These are phyloP conservation scores for Rhizomucor pusillus DNA, from an alignment of 371 early-diverging fungal genomes.

Conservation along the genomic window DNA sequence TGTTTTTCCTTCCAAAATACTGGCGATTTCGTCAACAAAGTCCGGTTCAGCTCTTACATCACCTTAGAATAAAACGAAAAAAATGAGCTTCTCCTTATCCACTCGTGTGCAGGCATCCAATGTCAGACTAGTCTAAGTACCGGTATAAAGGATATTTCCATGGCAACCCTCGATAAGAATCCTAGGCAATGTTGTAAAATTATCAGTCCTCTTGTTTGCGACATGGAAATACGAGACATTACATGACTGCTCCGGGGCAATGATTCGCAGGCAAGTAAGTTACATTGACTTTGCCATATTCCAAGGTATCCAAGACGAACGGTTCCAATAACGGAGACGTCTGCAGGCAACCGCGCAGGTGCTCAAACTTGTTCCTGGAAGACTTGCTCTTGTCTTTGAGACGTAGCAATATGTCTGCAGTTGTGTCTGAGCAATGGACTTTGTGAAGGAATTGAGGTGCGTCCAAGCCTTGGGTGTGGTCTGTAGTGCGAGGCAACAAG, in stretches of 20 bases:
- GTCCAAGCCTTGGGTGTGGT: slow-evolving; percentile 33
- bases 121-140: slow-evolving; percentile 6
- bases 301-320: slow-evolving; percentile 17
- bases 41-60: slow-evolving; percentile 36
- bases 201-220: neutral
- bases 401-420: slow-evolving; percentile 29
- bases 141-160: slow-evolving; percentile 41
- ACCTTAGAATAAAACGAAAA: too few species aligned
- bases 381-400: slow-evolving; percentile 12
- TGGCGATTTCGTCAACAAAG: slow-evolving; percentile 18
- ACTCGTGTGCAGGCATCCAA: too few species aligned
- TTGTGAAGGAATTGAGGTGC: slow-evolving; percentile 16
- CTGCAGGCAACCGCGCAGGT: slow-evolving; percentile 21
- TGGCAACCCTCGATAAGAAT: slow-evolving; percentile 36
- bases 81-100: too few species aligned
- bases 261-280: slow-evolving; percentile 41
- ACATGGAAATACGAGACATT: slow-evolving; percentile 1
- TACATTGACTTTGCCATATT: slow-evolving; percentile 21
- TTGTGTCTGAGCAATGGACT: slow-evolving; percentile 35
- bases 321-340: slow-evolving; percentile 13
- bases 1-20: slow-evolving; percentile 9
- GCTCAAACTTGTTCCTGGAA: slow-evolving; percentile 2
- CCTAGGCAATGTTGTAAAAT: slow-evolving; percentile 4
- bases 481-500: slow-evolving; percentile 3
- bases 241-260: slow-evolving; percentile 48